Conservation (phyloP, 495 filamentous ascomycete species). For the Penicillium silybi region DNA sequence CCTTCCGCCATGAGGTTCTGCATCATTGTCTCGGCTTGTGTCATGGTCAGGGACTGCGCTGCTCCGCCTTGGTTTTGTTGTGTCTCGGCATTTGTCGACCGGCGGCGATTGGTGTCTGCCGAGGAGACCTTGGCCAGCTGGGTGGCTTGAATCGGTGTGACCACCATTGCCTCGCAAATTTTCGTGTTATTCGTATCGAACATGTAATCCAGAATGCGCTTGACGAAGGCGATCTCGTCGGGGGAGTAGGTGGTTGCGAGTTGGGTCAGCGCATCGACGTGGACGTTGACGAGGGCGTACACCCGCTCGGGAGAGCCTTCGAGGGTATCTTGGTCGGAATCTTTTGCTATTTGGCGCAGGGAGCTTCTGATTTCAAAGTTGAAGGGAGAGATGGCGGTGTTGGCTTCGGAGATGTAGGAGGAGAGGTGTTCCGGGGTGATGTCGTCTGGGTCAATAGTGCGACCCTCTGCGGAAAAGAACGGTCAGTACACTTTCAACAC, state of each 20-base stretch:
- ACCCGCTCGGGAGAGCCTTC: slow-evolving; percentile 32
- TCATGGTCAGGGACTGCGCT: slow-evolving; percentile 62
- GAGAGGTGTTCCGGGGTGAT: slow-evolving; percentile 66
- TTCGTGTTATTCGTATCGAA: slow-evolving; percentile 80
- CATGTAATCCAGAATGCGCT: slow-evolving; percentile 86
- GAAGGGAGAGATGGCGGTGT: slow-evolving; percentile 67
- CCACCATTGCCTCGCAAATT: slow-evolving; percentile 72
- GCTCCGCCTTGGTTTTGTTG: slow-evolving; percentile 36
- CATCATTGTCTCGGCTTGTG: slow-evolving; percentile 71
- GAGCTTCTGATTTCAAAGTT: slow-evolving; percentile 82
- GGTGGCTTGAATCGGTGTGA: slow-evolving; percentile 72
- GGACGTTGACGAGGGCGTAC: slow-evolving; percentile 85
- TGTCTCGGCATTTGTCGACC: slow-evolving; percentile 34
- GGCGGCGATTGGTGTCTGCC: slow-evolving; percentile 29
- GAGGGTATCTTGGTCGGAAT: slow-evolving; percentile 5
- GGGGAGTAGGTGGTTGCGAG: slow-evolving; percentile 74
- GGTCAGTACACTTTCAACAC: not conserved
- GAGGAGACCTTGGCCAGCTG: slow-evolving; percentile 29
- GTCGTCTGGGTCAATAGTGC: slow-evolving; percentile 46
- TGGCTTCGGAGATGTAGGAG: slow-evolving; percentile 64
- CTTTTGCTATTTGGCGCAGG: slow-evolving; percentile 52
- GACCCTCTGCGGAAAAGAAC: slow-evolving; percentile 25
- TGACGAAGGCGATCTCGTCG: slow-evolving; percentile 88
- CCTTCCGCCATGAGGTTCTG: slow-evolving; percentile 68
- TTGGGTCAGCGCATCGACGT: slow-evolving; percentile 77